These are phyloP conservation scores for Quercus phellos DNA, from an alignment of 331 rosid species.

Conservation along the genomic window DNA sequence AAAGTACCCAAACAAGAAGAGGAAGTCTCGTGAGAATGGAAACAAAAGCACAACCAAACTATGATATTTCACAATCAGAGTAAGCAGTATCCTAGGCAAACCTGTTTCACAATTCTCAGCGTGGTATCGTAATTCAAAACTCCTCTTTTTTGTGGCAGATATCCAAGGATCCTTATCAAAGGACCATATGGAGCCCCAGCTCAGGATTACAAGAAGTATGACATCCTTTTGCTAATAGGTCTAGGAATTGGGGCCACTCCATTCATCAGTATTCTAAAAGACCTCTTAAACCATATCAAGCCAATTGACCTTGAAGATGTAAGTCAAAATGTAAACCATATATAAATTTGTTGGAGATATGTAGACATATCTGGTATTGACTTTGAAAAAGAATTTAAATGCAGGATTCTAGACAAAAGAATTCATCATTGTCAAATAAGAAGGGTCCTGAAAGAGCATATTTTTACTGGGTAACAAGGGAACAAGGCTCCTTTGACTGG, in stretches of 20 bases:
- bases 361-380: slow-evolving; percentile 2
- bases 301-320: slow-evolving; percentile 26
- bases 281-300: slow-evolving; percentile 54
- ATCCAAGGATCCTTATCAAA: slow-evolving; percentile 73
- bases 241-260: slow-evolving; percentile 95
- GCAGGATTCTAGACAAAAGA: slow-evolving; percentile 12
- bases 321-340: slow-evolving; percentile 21
- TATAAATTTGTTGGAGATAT: not conserved
- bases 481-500: slow-evolving; percentile 95
- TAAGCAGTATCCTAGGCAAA: slow-evolving; percentile 18
- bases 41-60: slow-evolving; percentile 37
- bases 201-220: slow-evolving; percentile 63
- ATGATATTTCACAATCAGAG: slow-evolving; percentile 27
- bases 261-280: slow-evolving; percentile 84
- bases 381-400: slow-evolving; percentile 1
- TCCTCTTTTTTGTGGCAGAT: slow-evolving; percentile 19
- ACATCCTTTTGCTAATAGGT: slow-evolving; percentile 76
- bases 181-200: slow-evolving; percentile 99
- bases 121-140: not conserved
- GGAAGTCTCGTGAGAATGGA: slow-evolving; percentile 62
- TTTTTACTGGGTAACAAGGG: slow-evolving; percentile 91
- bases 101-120: not conserved
- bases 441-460: slow-evolving; percentile 75
- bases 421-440: slow-evolving; percentile 1
- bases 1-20: slow-evolving; percentile 34